Base-by-base conservation (phyloP, 768 basidiomycete genomes). In the Trametes gibbosa region DNA sequence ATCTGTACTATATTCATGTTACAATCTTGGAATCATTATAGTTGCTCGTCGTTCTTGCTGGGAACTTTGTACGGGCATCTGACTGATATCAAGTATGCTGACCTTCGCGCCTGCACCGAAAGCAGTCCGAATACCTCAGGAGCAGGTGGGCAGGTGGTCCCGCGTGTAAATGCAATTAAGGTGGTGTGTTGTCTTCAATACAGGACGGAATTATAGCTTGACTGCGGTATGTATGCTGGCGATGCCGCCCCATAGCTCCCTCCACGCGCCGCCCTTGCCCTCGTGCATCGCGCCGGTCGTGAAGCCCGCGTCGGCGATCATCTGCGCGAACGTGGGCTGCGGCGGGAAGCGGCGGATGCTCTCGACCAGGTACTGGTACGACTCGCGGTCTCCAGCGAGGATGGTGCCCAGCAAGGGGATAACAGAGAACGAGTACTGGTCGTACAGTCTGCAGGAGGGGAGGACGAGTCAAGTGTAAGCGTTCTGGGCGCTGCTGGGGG, bases 331-430 rank as follows among this genome's bases (percentile, higher is more conserved):
- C 56, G 90, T 87, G 8, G 82, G 76, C 72, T 97, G 95, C 12
- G 84, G 79, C 25, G 95, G 95, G 78, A 98, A 98, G 65, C 84
- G 85, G 41, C 94, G 89, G 66, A 99, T 98, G 12, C 95, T 97
- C 73, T 99, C 97, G 42, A 98, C 93, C 43, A 99, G 82, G 72
- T 99, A 98, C 72, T 98, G 95, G 73, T 99, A 99, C 6, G 95
- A 96, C 21, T 85, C 89, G 21, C 96, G 82, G 74, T 99, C 96
- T 0, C 91, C 90, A 10, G 95, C 92, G n/a, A 99, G 77, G 65
- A 99, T 91, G 19, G 94, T 96, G n/a, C 97, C 97, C 46, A 99
- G 75, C 19, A 96, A 77, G 2, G 97, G 97, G 68, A 99, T 97
- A 60, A 98, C 82, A 0, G 90, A 85, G 81, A 99, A 99, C 0